phyloP scores from a whole-genome alignment of 2,329 filamentous ascomycete species.

The Alternaria rosae region DNA sequence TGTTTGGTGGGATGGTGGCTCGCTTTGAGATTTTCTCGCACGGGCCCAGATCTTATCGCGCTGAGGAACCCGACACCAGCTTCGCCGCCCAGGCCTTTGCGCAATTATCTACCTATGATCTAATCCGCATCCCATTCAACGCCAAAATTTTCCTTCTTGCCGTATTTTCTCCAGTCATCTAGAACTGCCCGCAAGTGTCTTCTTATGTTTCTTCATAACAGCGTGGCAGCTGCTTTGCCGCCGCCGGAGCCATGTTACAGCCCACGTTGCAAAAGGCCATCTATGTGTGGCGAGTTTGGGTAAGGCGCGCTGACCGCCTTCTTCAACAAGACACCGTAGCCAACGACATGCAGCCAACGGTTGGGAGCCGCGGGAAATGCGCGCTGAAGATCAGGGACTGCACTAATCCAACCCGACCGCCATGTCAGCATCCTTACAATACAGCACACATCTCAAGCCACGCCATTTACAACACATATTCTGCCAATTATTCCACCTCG shows the following conservation, averaged over 20 bases:
- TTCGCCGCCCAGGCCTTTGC: background rate
- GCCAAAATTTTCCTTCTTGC: constrained; percentile 24
- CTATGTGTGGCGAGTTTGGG: constrained; percentile 34
- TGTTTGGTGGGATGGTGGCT: constrained; percentile 23
- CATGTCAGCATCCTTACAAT: background rate
- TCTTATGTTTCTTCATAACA: background rate
- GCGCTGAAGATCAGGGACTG: constrained; percentile 23
- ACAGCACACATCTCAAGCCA: background rate
- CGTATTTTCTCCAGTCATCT: constrained; percentile 16
- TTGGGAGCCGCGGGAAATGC: constrained; percentile 22
- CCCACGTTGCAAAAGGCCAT: constrained; percentile 28
- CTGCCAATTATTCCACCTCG: background rate
- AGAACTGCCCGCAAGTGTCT: background rate
- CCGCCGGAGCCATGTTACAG: constrained; percentile 11
- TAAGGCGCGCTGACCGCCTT: constrained; percentile 37
- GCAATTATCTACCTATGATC: constrained; percentile 13
- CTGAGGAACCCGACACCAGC: constrained; percentile 1
- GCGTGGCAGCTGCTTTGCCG: constrained; percentile 8
- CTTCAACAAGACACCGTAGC: constrained; percentile 15
- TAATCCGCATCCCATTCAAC: background rate
- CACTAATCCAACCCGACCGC: constrained; percentile 3
- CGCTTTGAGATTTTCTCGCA: constrained; percentile 24
- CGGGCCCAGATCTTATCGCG: constrained; percentile 14
- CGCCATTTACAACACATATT: background rate
- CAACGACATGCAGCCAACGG: constrained; percentile 17